Percentiles rank a stretch among this genome's conserved stretches.
Evolutionary conservation across 805 yeast species (phyloP).

Genomic region (Metschnikowia baotianmanensis): DNA sequence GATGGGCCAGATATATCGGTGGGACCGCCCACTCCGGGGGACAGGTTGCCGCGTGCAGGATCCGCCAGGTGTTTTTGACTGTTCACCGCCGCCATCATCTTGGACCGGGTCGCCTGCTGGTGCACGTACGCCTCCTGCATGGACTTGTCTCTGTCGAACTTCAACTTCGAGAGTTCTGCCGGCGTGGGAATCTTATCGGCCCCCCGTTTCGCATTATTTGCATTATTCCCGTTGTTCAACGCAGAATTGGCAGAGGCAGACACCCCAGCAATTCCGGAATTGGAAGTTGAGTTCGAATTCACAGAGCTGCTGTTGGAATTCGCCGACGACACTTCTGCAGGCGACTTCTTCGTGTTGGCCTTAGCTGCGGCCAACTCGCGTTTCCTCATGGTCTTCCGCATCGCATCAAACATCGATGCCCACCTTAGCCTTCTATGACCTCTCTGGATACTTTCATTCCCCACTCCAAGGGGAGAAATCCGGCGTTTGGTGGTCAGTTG

Average conservation of each 20-base stretch:
- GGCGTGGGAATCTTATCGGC: slow-evolving; percentile 63
- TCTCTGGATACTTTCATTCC: slow-evolving; percentile 85
- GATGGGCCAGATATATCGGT: slow-evolving; percentile 8
- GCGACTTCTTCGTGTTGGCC: slow-evolving; percentile 22
- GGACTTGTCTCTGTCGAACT: slow-evolving; percentile 82
- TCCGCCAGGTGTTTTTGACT: slow-evolving; percentile 25
- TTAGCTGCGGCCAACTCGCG: slow-evolving; percentile 63
- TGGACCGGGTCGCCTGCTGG: slow-evolving; percentile 42
- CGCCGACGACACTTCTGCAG: slow-evolving; percentile 5
- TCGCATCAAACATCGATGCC: slow-evolving; percentile 97
- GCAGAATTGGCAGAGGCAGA: no score
- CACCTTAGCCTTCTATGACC: slow-evolving; percentile 90
- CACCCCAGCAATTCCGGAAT: no score
- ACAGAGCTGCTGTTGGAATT: no score
- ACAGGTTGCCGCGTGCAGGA: slow-evolving; percentile 3
- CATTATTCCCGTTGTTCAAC: not conserved
- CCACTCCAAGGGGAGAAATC: slow-evolving; percentile 91
- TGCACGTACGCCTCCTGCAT: slow-evolving; percentile 68
- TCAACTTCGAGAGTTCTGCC: slow-evolving; percentile 76
- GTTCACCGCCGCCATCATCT: slow-evolving; percentile 43
- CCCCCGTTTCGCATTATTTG: slow-evolving; percentile 27
- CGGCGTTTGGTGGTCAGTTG: slow-evolving; percentile 87
- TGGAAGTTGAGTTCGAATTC: no score
- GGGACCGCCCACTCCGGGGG: slow-evolving; percentile 14
- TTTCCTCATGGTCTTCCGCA: slow-evolving; percentile 84